Base-by-base conservation (phyloP, 2,329 filamentous ascomycete genomes). In the Stagonosporopsis vannaccii region DNA sequence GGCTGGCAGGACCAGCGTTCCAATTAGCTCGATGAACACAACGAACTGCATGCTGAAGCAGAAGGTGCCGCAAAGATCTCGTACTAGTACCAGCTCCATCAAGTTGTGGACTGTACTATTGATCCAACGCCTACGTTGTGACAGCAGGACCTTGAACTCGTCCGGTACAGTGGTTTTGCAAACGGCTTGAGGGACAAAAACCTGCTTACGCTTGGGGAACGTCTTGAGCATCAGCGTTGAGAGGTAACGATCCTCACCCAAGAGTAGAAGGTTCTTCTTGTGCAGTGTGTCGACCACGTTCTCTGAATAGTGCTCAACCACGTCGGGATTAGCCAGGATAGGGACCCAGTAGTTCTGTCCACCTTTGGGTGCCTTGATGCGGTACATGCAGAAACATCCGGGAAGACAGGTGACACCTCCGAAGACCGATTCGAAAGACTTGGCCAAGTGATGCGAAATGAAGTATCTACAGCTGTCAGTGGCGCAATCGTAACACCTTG, bases 1-100 rank as follows among this genome's bases (percentile, higher is more conserved):
- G 42, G 95, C 96, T 2, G 95, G 95, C 20, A 99, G 84, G 11
- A 99, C 95, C 50, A 99, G 82, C 1, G 96, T 99, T 68, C 95
- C 95, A 51, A 98, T 85, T 51, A 99, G 83, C 79, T 99, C 95
- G 71, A 99, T 90, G 75, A 93, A 96, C 61, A 99, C 90, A 63
- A 99, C 89, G 74, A 99, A 99, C 79, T 99, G 95, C 95, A 99
- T 99, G 77, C 92, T 97, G 83, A 99, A 99, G 82, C 96, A 99
- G 81, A 99, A 99, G 3, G 95, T 99, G 64, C 95, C 95, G 73
- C 95, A 99, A 15, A 99, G 85, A 80, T 99, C 95, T 62, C 93
- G 87, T 40, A 99, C 96, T 30, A 99, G 85, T 48, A 98, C 88
- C 57, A 99, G 86, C 78, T 99, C 95, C 91, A 99, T 97, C 40